Conservation (phyloP, 495 filamentous ascomycete genomes). For the Articulospora tetracladia region DNA sequence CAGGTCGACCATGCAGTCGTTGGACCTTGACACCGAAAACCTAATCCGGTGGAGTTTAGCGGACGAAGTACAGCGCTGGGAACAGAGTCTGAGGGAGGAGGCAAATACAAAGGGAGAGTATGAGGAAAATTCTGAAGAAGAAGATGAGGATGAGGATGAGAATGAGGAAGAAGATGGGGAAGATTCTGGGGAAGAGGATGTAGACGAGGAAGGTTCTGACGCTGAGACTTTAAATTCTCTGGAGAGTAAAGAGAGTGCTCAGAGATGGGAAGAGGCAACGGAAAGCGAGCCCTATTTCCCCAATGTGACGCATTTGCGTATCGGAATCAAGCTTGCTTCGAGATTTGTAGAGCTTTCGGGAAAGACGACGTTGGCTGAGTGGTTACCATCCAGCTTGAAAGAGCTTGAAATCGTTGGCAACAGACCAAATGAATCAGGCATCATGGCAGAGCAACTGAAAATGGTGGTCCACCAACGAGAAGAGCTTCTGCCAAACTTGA, state of each 20-base stretch:
- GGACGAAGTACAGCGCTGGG: background rate
- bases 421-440: background rate
- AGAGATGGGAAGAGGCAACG: background rate
- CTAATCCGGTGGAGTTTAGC: background rate
- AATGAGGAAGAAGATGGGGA: background rate
- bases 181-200: background rate
- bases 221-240: background rate
- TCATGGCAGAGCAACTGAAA: background rate
- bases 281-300: background rate
- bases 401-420: background rate
- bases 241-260: background rate
- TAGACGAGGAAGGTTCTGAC: background rate
- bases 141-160: background rate
- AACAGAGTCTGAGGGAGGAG: background rate
- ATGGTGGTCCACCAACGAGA: background rate
- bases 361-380: background rate
- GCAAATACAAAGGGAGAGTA: background rate
- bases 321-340: background rate
- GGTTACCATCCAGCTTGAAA: background rate
- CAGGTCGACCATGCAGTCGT: background rate
- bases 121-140: background rate
- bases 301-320: background rate
- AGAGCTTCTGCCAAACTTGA: constrained; percentile 3
- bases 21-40: background rate
- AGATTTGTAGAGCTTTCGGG: background rate